phyloP scores from a whole-genome alignment of 768 basidiomycete species.

The Leucosporidium scottii region DNA sequence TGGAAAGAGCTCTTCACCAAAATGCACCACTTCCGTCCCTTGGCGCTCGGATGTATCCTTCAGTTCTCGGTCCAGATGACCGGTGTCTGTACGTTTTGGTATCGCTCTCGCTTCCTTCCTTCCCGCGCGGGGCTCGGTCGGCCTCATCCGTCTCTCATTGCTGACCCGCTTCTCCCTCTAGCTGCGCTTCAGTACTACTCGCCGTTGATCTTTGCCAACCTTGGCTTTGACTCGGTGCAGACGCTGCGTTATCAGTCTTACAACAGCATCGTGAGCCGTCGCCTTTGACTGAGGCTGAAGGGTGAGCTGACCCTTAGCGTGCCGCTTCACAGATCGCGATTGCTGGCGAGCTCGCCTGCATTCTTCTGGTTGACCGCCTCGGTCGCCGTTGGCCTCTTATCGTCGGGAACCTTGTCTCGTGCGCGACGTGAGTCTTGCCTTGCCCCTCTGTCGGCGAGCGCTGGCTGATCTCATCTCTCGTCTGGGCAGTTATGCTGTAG shows the following conservation, averaged over 20 bases:
- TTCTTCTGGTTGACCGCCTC: neutral
- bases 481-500: neutral
- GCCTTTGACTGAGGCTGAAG: too few relatives aligned
- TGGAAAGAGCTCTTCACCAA: conserved; percentile 1
- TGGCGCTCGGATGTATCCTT: neutral
- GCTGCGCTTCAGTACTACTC: neutral
- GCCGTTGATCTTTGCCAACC: neutral
- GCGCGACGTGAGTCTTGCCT: neutral
- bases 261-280: neutral
- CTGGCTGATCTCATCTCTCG: neutral
- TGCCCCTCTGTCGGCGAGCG: neutral
- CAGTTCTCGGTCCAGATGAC: neutral
- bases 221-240: neutral
- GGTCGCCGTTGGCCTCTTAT: neutral
- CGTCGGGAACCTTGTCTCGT: neutral
- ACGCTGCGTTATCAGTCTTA: neutral
- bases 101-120: too few relatives aligned
- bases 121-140: too few relatives aligned
- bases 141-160: too few relatives aligned
- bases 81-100: neutral
- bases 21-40: neutral
- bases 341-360: neutral
- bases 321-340: neutral
- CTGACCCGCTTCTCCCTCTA: too few relatives aligned
- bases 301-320: too few relatives aligned